These are phyloP conservation scores for Talaromyces sp. DNA, from an alignment of 2,329 filamentous ascomycete species.

Conservation along the genomic window DNA sequence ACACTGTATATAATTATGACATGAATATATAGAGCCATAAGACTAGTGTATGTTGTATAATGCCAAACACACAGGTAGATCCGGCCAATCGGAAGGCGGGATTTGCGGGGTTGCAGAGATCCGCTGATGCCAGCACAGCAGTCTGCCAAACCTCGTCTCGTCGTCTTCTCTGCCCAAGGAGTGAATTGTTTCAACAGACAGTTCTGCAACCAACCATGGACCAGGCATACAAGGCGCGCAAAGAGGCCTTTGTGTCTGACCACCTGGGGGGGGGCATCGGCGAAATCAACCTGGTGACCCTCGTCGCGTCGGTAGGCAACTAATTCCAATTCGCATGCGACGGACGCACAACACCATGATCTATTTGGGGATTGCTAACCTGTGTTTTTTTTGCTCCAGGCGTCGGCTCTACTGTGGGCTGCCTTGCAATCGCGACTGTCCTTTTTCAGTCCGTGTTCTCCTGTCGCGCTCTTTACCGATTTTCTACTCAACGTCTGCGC, in stretches of 20 bases:
- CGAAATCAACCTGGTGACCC: conserved; percentile 83
- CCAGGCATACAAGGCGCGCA: conserved; percentile 75
- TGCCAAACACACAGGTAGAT: not conserved
- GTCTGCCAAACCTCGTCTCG: not conserved
- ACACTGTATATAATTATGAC: not conserved
- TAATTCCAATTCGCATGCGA: not conserved
- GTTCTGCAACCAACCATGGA: conserved; percentile 22
- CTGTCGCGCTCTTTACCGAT: conserved; percentile 66
- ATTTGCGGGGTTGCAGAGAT: not conserved
- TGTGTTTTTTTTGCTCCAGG: conserved; percentile 44
- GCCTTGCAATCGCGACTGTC: conserved; percentile 75
- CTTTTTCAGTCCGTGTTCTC: conserved; percentile 73
- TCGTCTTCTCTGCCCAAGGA: not conserved
- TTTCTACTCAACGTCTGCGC: conserved; percentile 81
- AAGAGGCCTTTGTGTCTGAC: conserved; percentile 93
- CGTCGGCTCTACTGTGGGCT: conserved; percentile 81
- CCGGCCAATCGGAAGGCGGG: not conserved
- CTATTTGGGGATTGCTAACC: not conserved
- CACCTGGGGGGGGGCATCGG: conserved; percentile 74
- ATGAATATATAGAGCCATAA: not conserved
- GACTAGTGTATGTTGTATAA: too few relatives aligned
- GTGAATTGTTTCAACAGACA: not conserved
- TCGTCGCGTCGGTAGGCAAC: conserved; percentile 72
- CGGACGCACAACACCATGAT: not conserved
- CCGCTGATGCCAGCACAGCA: not conserved